Conservation (phyloP, 2,329 filamentous ascomycete genomes). For the Diaporthe sp. region DNA sequence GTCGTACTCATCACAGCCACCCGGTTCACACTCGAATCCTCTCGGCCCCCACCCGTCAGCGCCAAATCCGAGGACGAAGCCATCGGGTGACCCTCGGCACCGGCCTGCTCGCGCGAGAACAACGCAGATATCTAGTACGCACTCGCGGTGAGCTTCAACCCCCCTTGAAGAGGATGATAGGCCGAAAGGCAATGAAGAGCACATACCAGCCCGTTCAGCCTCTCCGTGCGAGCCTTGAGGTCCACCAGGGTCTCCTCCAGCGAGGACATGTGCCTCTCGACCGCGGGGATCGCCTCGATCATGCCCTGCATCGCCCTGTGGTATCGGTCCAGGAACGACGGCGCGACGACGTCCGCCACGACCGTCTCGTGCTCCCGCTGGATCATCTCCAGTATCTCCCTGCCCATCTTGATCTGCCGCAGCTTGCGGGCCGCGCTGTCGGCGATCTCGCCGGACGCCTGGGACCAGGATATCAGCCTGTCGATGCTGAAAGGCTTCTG, state of each 20-base stretch:
- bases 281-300: constrained; percentile 42
- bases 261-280: constrained; percentile 42
- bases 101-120: constrained; percentile 44
- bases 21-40: constrained; percentile 42
- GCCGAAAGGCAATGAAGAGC: constrained; percentile 29
- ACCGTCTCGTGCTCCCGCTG: constrained; percentile 34
- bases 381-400: constrained; percentile 41
- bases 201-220: constrained; percentile 45
- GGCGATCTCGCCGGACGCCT: constrained; percentile 42
- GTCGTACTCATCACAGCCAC: constrained; percentile 45
- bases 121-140: constrained; percentile 43
- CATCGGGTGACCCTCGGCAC: constrained; percentile 40
- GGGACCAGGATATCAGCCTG: constrained; percentile 40
- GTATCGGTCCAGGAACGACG: constrained; percentile 31
- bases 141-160: constrained; percentile 35
- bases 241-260: constrained; percentile 44
- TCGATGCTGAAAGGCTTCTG: constrained; percentile 31
- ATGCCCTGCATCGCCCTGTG: constrained; percentile 41
- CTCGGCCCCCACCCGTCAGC: neutral
- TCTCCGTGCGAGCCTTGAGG: constrained; percentile 44
- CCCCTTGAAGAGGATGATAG: constrained; percentile 32
- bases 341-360: constrained; percentile 23
- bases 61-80: constrained; percentile 16
- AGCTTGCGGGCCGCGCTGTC: constrained; percentile 44
- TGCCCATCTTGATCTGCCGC: constrained; percentile 43